These are phyloP conservation scores for Pleurotus salmoneostramineus DNA, from an alignment of 768 basidiomycete genomes.

Conservation along the genomic window DNA sequence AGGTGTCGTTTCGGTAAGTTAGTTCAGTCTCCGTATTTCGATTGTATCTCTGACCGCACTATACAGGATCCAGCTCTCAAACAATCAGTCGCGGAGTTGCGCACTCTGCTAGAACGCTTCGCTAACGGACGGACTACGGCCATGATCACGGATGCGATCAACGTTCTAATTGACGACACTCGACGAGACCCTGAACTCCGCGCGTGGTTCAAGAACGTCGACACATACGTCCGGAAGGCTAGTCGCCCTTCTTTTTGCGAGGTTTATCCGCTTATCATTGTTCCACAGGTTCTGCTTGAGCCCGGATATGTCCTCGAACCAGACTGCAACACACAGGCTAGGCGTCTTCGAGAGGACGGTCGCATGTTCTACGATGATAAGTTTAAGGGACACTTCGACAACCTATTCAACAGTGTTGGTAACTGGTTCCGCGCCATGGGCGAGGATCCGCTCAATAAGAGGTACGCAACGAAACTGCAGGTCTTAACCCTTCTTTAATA, in stretches of 20 bases:
- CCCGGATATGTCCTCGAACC: slow-evolving; percentile 86
- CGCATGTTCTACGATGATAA: slow-evolving; percentile 71
- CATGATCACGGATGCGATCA: slow-evolving; percentile 63
- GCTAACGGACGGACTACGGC: slow-evolving; percentile 72
- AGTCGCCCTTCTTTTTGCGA: slow-evolving; percentile 8
- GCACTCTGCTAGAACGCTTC: slow-evolving; percentile 87
- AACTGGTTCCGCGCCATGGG: slow-evolving; percentile 84
- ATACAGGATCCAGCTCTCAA: slow-evolving; percentile 48
- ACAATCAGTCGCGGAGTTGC: slow-evolving; percentile 57
- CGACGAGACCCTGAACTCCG: slow-evolving; percentile 70
- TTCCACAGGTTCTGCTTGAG: slow-evolving; percentile 60
- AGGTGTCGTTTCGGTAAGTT: slow-evolving; percentile 22
- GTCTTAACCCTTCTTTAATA: no score
- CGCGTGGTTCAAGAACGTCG: slow-evolving; percentile 65
- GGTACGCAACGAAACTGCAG: slow-evolving; percentile 20
- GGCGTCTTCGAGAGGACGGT: slow-evolving; percentile 63
- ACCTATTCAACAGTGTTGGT: slow-evolving; percentile 64
- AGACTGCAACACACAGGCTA: slow-evolving; percentile 62
- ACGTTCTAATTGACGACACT: slow-evolving; percentile 71
- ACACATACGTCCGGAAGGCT: slow-evolving; percentile 65
- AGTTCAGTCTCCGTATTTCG: not conserved
- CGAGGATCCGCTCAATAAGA: slow-evolving; percentile 62
- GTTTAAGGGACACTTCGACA: slow-evolving; percentile 73
- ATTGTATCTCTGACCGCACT: not conserved
- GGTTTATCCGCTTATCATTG: not conserved